Conservation (phyloP, 345 rosid species). For the Eucalyptus tenuipes region DNA sequence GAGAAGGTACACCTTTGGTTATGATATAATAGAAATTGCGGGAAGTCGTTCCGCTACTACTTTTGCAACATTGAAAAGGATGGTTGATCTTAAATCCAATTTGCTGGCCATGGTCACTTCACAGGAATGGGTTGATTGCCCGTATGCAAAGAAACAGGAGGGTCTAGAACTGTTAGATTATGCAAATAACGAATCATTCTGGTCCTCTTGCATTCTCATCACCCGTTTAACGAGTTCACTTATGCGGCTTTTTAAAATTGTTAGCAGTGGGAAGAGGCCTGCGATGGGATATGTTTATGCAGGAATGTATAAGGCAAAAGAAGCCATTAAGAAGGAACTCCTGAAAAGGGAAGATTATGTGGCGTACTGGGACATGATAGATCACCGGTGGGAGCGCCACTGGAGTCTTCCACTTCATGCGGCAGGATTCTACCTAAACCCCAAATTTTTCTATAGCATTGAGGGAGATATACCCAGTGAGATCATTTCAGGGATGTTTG, state of each 20-base stretch:
- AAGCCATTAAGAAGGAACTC: slow-evolving; percentile 67
- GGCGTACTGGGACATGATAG: slow-evolving; percentile 72
- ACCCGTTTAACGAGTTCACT: slow-evolving; percentile 57
- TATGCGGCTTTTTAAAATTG: slow-evolving; percentile 42
- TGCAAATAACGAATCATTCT: slow-evolving; percentile 52
- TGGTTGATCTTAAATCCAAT: slow-evolving; percentile 44
- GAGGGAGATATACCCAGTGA: slow-evolving; percentile 56
- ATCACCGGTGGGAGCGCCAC: slow-evolving; percentile 68
- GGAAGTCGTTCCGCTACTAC: slow-evolving; percentile 50
- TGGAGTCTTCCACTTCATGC: slow-evolving; percentile 68
- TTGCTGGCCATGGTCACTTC: slow-evolving; percentile 82
- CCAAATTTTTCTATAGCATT: slow-evolving; percentile 70
- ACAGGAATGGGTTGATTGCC: slow-evolving; percentile 73
- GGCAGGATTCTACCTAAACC: slow-evolving; percentile 91
- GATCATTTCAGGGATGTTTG: slow-evolving; percentile 58
- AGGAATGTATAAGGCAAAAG: slow-evolving; percentile 71
- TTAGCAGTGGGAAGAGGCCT: slow-evolving; percentile 50
- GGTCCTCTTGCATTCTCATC: slow-evolving; percentile 56
- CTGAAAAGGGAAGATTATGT: slow-evolving; percentile 49
- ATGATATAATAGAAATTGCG: slow-evolving; percentile 62
- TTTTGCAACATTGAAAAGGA: slow-evolving; percentile 49
- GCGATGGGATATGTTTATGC: slow-evolving; percentile 88
- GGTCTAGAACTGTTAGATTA: slow-evolving; percentile 61
- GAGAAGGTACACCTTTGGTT: slow-evolving; percentile 60
- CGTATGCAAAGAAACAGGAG: slow-evolving; percentile 53